A percentile compares a stretch with the other conserved stretches of the same genome.
Conservation (phyloP, 148 eudicot species). For the Simmondsia chinensis region DNA sequence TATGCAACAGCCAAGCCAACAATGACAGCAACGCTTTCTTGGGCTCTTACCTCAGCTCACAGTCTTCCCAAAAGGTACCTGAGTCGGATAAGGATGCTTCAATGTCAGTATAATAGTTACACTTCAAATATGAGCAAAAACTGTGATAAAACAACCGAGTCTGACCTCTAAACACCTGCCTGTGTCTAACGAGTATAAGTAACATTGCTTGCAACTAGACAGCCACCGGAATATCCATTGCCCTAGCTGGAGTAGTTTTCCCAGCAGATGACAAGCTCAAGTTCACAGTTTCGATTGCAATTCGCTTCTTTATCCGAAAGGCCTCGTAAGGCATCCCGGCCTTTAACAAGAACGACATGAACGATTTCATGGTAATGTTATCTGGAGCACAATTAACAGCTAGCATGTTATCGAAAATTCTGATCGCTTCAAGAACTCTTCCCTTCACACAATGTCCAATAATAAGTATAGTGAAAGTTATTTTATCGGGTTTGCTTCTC, state of each 20-base stretch:
- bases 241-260: conserved; percentile 16
- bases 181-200: no score
- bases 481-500: conserved; percentile 62
- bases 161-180: no score
- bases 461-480: conserved; percentile 88
- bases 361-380: conserved; percentile 48
- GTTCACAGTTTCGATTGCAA: conserved; percentile 23
- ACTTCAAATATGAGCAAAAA: no score
- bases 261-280: conserved; percentile 21
- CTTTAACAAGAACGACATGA: conserved; percentile 61
- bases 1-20: no score
- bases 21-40: no score
- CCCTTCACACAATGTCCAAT: conserved; percentile 96
- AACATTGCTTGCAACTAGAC: conserved; percentile 26
- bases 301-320: conserved; percentile 36
- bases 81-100: no score
- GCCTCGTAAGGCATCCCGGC: conserved; percentile 92
- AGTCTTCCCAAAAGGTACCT: no score
- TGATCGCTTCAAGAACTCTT: conserved; percentile 67
- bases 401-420: conserved; percentile 63
- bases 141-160: no score
- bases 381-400: conserved; percentile 66
- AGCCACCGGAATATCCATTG: conserved; percentile 50
- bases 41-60: no score
- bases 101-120: no score